phyloP scores from a whole-genome alignment of 345 rosid genomes.

The Melastoma malabathricum region DNA sequence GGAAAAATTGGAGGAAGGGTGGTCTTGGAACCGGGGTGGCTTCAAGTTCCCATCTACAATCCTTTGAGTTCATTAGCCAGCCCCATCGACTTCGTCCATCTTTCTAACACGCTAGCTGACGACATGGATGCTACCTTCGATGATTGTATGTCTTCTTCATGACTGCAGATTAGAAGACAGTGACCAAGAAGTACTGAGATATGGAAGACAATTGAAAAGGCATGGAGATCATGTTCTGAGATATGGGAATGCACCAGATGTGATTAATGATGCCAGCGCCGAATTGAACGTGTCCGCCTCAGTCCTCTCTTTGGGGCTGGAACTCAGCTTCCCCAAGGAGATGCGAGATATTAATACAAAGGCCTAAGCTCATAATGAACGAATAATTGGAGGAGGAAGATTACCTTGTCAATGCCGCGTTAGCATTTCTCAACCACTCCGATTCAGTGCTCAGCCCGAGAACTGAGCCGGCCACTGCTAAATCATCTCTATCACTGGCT shows the following conservation, averaged over 20 bases:
- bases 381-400: neutral
- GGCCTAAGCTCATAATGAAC: neutral
- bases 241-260: slow-evolving; percentile 42
- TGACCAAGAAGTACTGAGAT: neutral
- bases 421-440: slow-evolving; percentile 67
- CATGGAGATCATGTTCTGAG: neutral
- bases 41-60: slow-evolving; percentile 14
- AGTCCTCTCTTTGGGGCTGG: slow-evolving; percentile 50
- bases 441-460: slow-evolving; percentile 53
- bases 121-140: slow-evolving; percentile 63
- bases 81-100: slow-evolving; percentile 68
- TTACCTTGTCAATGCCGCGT: slow-evolving; percentile 59
- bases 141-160: slow-evolving; percentile 51
- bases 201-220: neutral
- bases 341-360: neutral
- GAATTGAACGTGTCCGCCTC: slow-evolving; percentile 67
- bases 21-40: too few species aligned
- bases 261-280: slow-evolving; percentile 57
- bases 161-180: slow-evolving; percentile 26
- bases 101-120: slow-evolving; percentile 74
- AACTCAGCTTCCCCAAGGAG: slow-evolving; percentile 43
- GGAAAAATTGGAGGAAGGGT: too few species aligned
- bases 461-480: slow-evolving; percentile 51
- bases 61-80: slow-evolving; percentile 56
- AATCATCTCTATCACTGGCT: slow-evolving; percentile 79